These are phyloP conservation scores for Pistacia atlantica DNA, from an alignment of 345 rosid species.

Conservation along the genomic window DNA sequence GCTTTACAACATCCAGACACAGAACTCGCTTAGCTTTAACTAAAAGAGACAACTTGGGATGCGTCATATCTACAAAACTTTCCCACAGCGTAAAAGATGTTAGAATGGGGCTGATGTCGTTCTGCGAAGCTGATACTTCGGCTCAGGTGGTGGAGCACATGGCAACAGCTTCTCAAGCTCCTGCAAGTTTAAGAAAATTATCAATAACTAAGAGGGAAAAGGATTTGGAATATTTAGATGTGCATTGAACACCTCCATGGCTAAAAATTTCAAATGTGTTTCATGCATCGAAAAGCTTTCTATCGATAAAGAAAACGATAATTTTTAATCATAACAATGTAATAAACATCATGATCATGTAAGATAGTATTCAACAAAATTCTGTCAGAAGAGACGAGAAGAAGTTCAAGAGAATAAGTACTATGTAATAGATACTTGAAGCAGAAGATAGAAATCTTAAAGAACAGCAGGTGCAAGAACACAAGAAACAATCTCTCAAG, in stretches of 20 bases:
- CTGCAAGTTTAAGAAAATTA: constrained; percentile 32
- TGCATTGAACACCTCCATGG: background rate
- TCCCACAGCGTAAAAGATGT: constrained; percentile 18
- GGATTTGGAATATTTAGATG: background rate
- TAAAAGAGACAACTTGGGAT: constrained; percentile 5
- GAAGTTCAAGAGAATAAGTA: background rate
- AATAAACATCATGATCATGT: background rate
- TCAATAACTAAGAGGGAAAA: background rate
- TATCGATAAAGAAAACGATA: no score
- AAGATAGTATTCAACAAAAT: background rate
- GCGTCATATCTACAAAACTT: constrained; percentile 34
- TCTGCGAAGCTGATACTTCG: constrained; percentile 68
- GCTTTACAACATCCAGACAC: constrained; percentile 7
- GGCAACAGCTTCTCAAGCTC: constrained; percentile 68
- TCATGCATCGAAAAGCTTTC: background rate
- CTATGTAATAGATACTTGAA: background rate
- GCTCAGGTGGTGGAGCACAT: constrained; percentile 57
- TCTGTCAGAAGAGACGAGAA: background rate
- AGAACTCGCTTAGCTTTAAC: background rate
- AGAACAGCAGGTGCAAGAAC: background rate
- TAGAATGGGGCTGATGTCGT: constrained; percentile 68
- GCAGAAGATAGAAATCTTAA: background rate
- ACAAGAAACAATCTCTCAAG: constrained; percentile 1
- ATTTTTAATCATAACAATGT: background rate
- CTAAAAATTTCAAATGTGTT: background rate